Evolutionary conservation across 345 rosid genomes (phyloP).

Genomic region (Lepidium africanum): DNA sequence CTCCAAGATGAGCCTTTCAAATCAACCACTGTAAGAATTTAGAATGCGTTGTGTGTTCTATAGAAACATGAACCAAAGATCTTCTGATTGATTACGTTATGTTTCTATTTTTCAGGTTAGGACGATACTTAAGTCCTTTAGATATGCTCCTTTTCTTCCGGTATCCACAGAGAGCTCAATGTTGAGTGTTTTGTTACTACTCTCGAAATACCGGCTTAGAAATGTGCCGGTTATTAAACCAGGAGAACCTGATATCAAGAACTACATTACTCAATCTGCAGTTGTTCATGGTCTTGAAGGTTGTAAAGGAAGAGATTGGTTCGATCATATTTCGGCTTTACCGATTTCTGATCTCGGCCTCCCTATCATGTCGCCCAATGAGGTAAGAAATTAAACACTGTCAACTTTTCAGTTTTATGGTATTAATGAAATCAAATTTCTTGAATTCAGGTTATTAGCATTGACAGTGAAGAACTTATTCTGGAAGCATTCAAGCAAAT

Average conservation of each 20-base stretch:
- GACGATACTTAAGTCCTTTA: conserved; percentile 61
- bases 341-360: conserved; percentile 79
- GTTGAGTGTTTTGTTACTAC: conserved; percentile 71
- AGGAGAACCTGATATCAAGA: conserved; percentile 57
- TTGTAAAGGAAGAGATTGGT: conserved; percentile 91
- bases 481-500: conserved; percentile 82
- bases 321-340: conserved; percentile 53
- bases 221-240: conserved; percentile 72
- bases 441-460: conserved; percentile 45
- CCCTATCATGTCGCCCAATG: conserved; percentile 63
- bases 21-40: conserved; percentile 53
- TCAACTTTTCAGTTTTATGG: not conserved
- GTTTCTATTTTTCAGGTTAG: conserved; percentile 41
- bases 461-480: conserved; percentile 52
- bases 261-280: conserved; percentile 85
- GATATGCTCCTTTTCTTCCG: conserved; percentile 80
- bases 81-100: not conserved
- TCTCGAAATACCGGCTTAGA: conserved; percentile 73
- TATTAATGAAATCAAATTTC: not conserved
- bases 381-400: conserved; percentile 30
- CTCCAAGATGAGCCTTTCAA: conserved; percentile 86
- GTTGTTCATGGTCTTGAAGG: conserved; percentile 72
- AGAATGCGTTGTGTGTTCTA: not conserved
- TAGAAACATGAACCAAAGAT: not conserved
- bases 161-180: conserved; percentile 68